phyloP scores from a whole-genome alignment of 2,329 filamentous ascomycete genomes.

The Alternaria sp. region DNA sequence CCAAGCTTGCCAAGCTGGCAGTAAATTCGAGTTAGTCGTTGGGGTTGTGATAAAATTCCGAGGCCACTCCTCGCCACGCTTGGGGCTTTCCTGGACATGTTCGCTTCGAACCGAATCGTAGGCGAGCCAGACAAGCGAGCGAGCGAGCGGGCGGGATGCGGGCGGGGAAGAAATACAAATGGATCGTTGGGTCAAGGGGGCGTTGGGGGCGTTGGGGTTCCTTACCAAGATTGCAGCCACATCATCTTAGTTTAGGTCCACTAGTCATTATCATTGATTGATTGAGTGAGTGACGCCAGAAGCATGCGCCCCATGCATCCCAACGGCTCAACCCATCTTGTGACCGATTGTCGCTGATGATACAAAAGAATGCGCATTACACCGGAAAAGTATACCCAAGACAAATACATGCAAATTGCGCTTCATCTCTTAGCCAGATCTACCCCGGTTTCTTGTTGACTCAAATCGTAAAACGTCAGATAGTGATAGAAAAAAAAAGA shows the following conservation, averaged over 20 bases:
- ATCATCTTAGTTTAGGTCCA: background rate
- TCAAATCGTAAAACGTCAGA: constrained; percentile 9
- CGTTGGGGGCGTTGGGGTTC: background rate
- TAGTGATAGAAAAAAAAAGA: background rate
- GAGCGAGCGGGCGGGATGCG: background rate
- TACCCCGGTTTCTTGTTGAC: background rate
- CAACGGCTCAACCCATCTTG: background rate
- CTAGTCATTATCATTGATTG: background rate
- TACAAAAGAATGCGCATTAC: constrained; percentile 1
- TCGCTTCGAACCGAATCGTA: background rate
- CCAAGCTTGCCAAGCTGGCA: background rate
- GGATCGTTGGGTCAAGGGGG: constrained; percentile 1
- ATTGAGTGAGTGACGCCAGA: background rate
- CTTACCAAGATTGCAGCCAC: background rate
- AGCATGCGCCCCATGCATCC: background rate
- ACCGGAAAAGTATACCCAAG: background rate
- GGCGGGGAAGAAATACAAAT: constrained; percentile 1
- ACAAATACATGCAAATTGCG: constrained; percentile 1
- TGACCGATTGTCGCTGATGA: constrained; percentile 2
- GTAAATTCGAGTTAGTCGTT: background rate
- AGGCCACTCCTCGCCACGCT: constrained; percentile 1
- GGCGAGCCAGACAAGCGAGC: background rate
- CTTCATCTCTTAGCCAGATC: background rate
- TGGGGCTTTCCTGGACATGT: background rate
- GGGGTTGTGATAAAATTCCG: background rate